These are phyloP conservation scores for Blastobotrys apis DNA, from an alignment of 1,139 yeast species.

Conservation along the genomic window DNA sequence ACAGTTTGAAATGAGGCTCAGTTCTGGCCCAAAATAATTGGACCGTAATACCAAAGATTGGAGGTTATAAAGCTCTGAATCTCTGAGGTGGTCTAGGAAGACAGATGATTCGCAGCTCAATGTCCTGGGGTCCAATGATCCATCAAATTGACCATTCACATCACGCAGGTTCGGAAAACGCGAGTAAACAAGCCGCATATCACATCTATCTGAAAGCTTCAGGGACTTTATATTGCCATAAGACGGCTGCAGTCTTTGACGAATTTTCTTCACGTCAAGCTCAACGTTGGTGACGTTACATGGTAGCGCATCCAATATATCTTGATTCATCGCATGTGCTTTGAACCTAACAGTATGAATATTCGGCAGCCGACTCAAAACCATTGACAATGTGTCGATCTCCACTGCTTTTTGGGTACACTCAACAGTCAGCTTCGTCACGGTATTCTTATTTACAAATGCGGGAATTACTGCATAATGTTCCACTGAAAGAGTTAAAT, in stretches of 20 bases:
- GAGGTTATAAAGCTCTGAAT: not conserved
- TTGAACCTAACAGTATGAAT: constrained; percentile 4
- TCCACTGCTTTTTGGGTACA: constrained; percentile 9
- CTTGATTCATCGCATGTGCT: constrained; percentile 4
- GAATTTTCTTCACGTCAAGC: constrained; percentile 1
- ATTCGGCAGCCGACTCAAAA: constrained; percentile 1
- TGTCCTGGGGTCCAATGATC: too few species aligned
- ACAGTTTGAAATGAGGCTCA: not conserved
- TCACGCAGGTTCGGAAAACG: constrained; percentile 2
- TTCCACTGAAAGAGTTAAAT: constrained; percentile 6
- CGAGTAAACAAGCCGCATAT: not conserved
- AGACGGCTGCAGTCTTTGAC: not conserved
- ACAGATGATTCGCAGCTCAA: too few species aligned
- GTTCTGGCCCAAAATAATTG: constrained; percentile 1
- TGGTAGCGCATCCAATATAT: not conserved
- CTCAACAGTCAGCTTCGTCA: constrained; percentile 6
- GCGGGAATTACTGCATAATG: constrained; percentile 11
- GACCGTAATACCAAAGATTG: not conserved
- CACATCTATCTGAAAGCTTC: not conserved
- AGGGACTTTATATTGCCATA: not conserved
- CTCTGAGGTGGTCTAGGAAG: not conserved
- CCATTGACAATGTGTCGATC: not conserved
- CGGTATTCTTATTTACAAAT: constrained; percentile 7
- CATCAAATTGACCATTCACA: not conserved
- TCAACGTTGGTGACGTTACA: not conserved